These are phyloP conservation scores for Diaporthe citri DNA, from an alignment of 2,329 filamentous ascomycete genomes.

Conservation along the genomic window DNA sequence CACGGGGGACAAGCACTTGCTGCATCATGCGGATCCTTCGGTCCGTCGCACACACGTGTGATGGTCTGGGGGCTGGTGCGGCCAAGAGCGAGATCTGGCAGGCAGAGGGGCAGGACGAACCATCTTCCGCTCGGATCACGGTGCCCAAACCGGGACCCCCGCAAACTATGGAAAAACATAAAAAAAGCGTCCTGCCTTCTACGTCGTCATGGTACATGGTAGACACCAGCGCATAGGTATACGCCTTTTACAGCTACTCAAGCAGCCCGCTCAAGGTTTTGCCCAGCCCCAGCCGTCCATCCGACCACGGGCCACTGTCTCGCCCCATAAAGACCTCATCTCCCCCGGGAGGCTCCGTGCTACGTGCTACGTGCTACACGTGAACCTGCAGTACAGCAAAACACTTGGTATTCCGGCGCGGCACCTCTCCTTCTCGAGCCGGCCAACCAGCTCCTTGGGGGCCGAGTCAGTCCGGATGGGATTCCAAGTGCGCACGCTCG, in stretches of 20 bases:
- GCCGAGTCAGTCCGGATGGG: constrained; percentile 5
- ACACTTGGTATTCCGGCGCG: background rate
- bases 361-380: background rate
- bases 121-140: background rate
- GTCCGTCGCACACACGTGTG: constrained; percentile 8
- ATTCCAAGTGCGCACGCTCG: background rate
- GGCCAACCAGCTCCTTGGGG: constrained; percentile 9
- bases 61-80: background rate
- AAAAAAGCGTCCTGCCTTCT: background rate
- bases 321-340: background rate
- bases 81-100: constrained; percentile 14
- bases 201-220: background rate
- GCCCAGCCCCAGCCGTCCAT: constrained; percentile 11
- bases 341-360: background rate
- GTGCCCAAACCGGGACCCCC: background rate
- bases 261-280: constrained; percentile 5
- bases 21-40: constrained; percentile 5
- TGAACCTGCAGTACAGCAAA: background rate
- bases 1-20: constrained; percentile 19
- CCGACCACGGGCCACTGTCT: background rate
- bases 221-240: no score
- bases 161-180: background rate
- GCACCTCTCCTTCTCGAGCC: background rate
- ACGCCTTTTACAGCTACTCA: constrained; percentile 1
- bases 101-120: constrained; percentile 18